Conservation (phyloP, 1,284 basidiomycete genomes). For the Microstroma glucosiphilum region DNA sequence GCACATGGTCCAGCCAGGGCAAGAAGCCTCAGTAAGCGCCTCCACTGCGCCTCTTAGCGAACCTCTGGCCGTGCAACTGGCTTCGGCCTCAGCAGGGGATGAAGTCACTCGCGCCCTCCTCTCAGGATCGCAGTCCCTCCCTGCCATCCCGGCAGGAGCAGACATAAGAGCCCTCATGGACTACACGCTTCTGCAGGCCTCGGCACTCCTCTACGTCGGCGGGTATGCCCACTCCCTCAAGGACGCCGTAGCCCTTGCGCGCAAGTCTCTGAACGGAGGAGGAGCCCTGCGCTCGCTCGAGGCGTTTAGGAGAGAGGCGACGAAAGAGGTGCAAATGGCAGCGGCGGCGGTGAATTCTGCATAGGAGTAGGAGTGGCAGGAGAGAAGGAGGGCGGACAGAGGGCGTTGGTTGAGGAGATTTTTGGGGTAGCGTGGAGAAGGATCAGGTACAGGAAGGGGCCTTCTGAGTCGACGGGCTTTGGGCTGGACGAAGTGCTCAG, state of each 20-base stretch:
- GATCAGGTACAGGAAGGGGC: too few relatives aligned
- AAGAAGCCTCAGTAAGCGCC: constrained; percentile 2
- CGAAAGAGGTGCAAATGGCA: constrained; percentile 14
- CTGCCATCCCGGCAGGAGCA: constrained; percentile 28
- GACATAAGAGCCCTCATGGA: constrained; percentile 35
- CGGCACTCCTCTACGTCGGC: constrained; percentile 44
- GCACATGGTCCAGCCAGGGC: constrained; percentile 22
- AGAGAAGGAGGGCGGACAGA: too few relatives aligned
- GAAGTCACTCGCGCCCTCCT: not conserved
- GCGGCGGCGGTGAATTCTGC: too few relatives aligned
- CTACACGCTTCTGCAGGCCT: constrained; percentile 44
- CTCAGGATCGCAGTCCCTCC: constrained; percentile 6
- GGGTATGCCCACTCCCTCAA: constrained; percentile 20
- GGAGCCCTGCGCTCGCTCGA: constrained; percentile 26
- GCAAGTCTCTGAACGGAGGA: constrained; percentile 23
- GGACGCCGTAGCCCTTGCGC: constrained; percentile 18
- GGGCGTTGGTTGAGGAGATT: too few relatives aligned
- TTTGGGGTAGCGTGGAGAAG: too few relatives aligned
- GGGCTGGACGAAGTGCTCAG: too few relatives aligned
- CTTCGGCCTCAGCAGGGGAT: not conserved
- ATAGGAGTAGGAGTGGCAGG: too few relatives aligned
- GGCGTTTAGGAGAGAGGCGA: constrained; percentile 23
- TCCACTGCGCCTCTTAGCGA: constrained; percentile 9
- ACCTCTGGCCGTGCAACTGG: constrained; percentile 1
- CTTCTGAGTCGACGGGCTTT: too few relatives aligned